phyloP scores from a whole-genome alignment of 2,329 filamentous ascomycete genomes.

The Didymella segeticola region DNA sequence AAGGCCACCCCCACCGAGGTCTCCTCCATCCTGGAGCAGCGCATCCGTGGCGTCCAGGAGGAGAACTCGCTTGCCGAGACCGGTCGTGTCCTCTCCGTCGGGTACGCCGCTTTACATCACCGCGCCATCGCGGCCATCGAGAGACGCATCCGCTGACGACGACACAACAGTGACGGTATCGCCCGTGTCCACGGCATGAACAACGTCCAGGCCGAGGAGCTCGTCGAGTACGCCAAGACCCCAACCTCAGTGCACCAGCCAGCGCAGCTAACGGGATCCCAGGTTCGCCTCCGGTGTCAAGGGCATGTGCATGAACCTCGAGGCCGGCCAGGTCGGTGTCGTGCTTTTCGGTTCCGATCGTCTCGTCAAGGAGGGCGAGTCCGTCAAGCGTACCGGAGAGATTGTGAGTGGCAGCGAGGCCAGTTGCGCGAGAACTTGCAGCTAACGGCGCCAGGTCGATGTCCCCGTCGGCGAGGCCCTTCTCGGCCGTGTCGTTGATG shows the following conservation, averaged over 20 bases:
- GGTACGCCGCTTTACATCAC: constrained; percentile 70
- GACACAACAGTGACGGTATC: constrained; percentile 89
- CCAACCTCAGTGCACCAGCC: constrained; percentile 15
- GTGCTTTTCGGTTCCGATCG: constrained; percentile 99
- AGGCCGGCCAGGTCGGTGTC: constrained; percentile 99
- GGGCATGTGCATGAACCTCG: constrained; percentile 99
- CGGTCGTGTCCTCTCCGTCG: constrained; percentile 96
- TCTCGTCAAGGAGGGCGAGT: constrained; percentile 99
- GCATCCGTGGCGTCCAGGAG: constrained; percentile 98
- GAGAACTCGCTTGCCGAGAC: constrained; percentile 97
- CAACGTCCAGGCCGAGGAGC: constrained; percentile 99
- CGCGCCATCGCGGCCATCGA: constrained; percentile 39
- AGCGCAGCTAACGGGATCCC: constrained; percentile 38
- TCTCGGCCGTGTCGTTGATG: constrained; percentile 97
- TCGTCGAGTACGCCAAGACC: constrained; percentile 85
- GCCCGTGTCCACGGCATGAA: constrained; percentile 99
- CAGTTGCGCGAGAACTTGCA: not conserved
- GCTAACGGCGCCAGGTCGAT: constrained; percentile 73
- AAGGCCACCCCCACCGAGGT: constrained; percentile 98
- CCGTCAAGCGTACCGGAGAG: constrained; percentile 98
- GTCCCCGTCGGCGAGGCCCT: constrained; percentile 91
- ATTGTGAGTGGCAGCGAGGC: constrained; percentile 73
- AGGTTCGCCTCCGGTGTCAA: constrained; percentile 99
- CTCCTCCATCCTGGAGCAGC: constrained; percentile 98
- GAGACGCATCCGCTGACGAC: constrained; percentile 41